phyloP scores from a whole-genome alignment of 192 early-diverging fungal genomes.

The Rhizoclosmatium globosum region DNA sequence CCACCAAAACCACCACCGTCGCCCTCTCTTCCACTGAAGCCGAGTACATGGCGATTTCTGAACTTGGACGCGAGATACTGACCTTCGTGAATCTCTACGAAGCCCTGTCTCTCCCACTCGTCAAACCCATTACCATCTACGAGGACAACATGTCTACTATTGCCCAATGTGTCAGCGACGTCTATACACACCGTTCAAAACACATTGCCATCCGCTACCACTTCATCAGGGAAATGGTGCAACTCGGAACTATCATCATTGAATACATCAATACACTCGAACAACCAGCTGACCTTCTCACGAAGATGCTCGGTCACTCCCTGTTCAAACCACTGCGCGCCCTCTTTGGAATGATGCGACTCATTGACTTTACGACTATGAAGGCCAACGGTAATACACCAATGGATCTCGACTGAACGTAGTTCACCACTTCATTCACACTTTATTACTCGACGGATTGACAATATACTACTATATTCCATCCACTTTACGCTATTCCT shows the following conservation, averaged over 20 bases:
- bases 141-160: slow-evolving; percentile 27
- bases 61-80: slow-evolving; percentile 23
- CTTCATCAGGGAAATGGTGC: slow-evolving; percentile 24
- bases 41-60: slow-evolving; percentile 27
- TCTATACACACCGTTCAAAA: slow-evolving; percentile 11
- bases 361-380: too few relatives aligned
- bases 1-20: neutral
- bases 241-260: neutral
- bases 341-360: too few relatives aligned
- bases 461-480: too few relatives aligned
- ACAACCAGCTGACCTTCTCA: slow-evolving; percentile 8
- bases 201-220: slow-evolving; percentile 28
- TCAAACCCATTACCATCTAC: slow-evolving; percentile 4
- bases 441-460: too few relatives aligned
- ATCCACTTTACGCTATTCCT: too few relatives aligned
- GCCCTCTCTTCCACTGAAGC: slow-evolving; percentile 26
- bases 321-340: too few relatives aligned
- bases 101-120: neutral
- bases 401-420: too few relatives aligned
- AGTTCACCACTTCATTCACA: too few relatives aligned
- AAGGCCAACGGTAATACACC: too few relatives aligned
- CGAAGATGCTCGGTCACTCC: slow-evolving; percentile 23
- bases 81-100: slow-evolving; percentile 12
- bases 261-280: slow-evolving; percentile 2
- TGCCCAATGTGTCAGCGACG: slow-evolving; percentile 20